Base-by-base conservation (phyloP, 805 yeast genomes). In the Priceomyces haplophilus region DNA sequence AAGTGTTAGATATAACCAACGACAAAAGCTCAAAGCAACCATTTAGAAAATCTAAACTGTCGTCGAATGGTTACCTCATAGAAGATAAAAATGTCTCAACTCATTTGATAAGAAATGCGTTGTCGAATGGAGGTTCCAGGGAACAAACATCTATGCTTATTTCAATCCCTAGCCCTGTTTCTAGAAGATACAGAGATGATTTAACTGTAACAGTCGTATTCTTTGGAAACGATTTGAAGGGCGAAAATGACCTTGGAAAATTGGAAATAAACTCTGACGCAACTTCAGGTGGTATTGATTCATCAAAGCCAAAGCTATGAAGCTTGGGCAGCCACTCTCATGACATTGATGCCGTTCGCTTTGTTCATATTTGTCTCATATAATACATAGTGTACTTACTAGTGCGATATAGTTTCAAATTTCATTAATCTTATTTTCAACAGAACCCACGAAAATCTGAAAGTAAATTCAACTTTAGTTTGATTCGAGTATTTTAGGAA, bases 191-290 rank as follows among this genome's bases (percentile, higher is more conserved):
- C 65, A 80, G 99, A 62, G 99, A 93, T 66, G 99, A 93, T 62
- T 73, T 93, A 58, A 90, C 98, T 0, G 97, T 90, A 4, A 88
- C 97, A 2, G 99, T 93, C 18, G 88, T 91, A 2, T 93, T 93
- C 64, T 93, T 93, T 60, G 96, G 95, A 10, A 79, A 79, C 18
- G 73, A 72, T 38, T 59, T 62, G 6, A 55, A 59, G n/a, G 67
- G 69, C 10, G 67, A 58, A 43, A 61, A 69, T 48, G 73, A 70
- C 24, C 54, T 53, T 17, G 83, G 83, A 2, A 67, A 67, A 50
- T 60, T 81, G 49, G 84, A 77, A 51, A 69, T 80, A 49, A 81
- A 81, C 53, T 54, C 67, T 18, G 71, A 64, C 16, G 85, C 83
- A 19, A 81, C 85, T 7, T 72, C 75, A 40, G 84, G 84, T 20